Base-by-base conservation (phyloP, 2,329 filamentous ascomycete genomes). In the Ilyonectria sp. region DNA sequence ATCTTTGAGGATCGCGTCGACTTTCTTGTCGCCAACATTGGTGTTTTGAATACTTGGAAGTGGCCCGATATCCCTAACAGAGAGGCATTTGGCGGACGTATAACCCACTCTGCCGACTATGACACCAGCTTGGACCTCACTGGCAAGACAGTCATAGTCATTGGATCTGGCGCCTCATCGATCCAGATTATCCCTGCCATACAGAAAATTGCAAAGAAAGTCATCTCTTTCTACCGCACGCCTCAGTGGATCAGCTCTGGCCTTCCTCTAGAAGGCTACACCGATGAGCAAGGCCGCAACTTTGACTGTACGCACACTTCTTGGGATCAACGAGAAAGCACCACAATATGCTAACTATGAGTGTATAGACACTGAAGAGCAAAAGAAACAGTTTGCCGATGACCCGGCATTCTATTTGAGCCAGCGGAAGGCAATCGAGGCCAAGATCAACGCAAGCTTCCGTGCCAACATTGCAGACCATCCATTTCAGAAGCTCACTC, bases 141-240 rank as follows among this genome's bases (percentile, higher is more conserved):
- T 10, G 82, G 80, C 63, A 89, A 88, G 73, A 82, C 79, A 0
- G 82, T 89, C 6, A 86, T 83, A 1, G 80, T 89, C 8, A 86
- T 89, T 55, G 87, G 87, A 9, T 89, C 86, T 53, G 86, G 86
- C 2, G 81, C 86, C 19, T 86, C 85, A 1, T 86, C 85, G 0
- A 81, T 88, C 7, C 87, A 89, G 67, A 80, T 89, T 21, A 72
- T 87, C 4, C 83, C 86, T 3, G 79, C 40, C 0, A 68, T 68
- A 2, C 43, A 9, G 4, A 7, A 31, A 1, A 63, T 69, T 21
- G 81, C 82, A 35, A 80, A 81, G 62, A 78, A 83, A 60, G 75
- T 84, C 5, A 79, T 79, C 55, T 80, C 82, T 53, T 82, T 82
- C 60, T 74, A 85, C 29, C 80, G 83, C 40, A 81, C 80, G 1